Evolutionary conservation across 2,329 filamentous ascomycete genomes (phyloP), one percentile per base, ranked within the genome.

Genomic region (Fusarium pilosicola): DNA sequence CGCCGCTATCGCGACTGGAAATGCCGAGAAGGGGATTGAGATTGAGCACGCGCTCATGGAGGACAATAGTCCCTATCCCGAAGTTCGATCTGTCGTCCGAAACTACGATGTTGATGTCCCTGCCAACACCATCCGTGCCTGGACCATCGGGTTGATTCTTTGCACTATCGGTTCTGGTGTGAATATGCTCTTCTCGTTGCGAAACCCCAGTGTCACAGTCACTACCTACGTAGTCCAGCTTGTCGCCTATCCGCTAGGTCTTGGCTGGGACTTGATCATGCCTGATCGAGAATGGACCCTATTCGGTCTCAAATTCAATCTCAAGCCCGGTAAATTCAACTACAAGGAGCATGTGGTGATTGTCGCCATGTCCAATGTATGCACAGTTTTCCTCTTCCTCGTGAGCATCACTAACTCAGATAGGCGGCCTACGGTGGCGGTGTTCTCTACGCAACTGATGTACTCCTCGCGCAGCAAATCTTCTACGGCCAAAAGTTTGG

Each of bases 1-100:
- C 66, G 85, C 87, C 49, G 89, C 86, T 34, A 84, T 91, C 51
- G 82, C 85, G 46, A 86, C 85, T 5, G 84, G 86, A 66, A 88
- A 90, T 80, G 84, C 86, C 72, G 88, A 87, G 74, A 87, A 88
- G 79, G 88, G 88, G 62, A 81, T 88, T 56, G 85, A 87, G 67
- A 86, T 91, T 73, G 88, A 90, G 75, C 86, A 88, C 74, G 87
- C 88, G 52, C 81, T 88, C 65, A 84, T 91, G 76, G 86, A 91
- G 78, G 89, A 92, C 65, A 90, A 92, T 79, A 92, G 90, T 54
- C 90, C 90, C 6, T 92, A 92, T 77, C 89, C 89, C 42, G 90
- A 92, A 82, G 90, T 92, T 62, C 88, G 90, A 74, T 88, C 90
- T 32, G 88, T 91, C 24, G 90, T 92, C 24, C 84, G 88, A 68